Conservation (phyloP, 345 rosid species). For the Euphorbia lathyris region DNA sequence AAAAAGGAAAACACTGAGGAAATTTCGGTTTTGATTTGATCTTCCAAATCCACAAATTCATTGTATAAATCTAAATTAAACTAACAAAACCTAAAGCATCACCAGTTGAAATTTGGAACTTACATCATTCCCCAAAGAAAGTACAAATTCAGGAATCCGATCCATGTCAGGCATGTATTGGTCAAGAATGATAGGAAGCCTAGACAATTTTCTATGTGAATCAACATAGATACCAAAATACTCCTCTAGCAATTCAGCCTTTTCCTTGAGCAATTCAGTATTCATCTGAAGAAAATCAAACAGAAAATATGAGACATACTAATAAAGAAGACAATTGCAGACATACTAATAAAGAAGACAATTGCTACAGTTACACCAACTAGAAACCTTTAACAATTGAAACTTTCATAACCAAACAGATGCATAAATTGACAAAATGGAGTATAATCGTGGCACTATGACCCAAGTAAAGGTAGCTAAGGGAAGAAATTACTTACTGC, state of each 20-base stretch:
- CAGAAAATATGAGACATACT: conserved; percentile 3
- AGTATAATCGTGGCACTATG: neutral
- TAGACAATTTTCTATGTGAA: conserved; percentile 58
- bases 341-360: conserved; percentile 1
- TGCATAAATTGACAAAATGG: neutral
- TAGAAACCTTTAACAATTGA: neutral
- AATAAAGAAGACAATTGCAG: conserved; percentile 1
- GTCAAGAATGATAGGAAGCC: conserved; percentile 92
- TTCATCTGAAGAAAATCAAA: conserved; percentile 57
- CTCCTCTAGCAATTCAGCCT: conserved; percentile 77
- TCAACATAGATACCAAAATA: conserved; percentile 72
- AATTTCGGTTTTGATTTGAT: neutral
- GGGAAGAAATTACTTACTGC: neutral
- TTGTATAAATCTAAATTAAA: neutral
- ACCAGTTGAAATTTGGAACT: conserved; percentile 27
- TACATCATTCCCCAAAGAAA: conserved; percentile 94
- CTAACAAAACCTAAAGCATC: conserved; percentile 5
- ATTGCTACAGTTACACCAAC: conserved; percentile 1
- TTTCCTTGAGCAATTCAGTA: conserved; percentile 70
- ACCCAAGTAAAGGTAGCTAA: neutral
- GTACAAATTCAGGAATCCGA: conserved; percentile 82
- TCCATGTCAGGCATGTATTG: conserved; percentile 97
- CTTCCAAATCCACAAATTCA: neutral
- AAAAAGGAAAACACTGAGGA: neutral
- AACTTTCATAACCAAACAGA: neutral